Evolutionary conservation across 495 filamentous ascomycete species (phyloP), one percentile per base, ranked within the genome.

Genomic region (Bacidia rubella): DNA sequence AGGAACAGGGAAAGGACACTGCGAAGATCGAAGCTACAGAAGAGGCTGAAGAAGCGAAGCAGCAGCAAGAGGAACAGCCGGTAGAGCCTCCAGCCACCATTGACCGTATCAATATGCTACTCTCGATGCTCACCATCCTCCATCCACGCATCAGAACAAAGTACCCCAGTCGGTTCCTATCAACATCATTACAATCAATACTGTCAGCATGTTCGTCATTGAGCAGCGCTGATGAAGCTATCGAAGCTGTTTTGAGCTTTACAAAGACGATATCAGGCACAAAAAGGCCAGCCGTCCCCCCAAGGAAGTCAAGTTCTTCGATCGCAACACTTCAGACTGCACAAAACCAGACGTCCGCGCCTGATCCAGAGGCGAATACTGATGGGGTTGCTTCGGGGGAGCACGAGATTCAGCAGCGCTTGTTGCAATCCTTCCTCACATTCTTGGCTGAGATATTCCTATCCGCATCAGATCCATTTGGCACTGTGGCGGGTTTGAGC

Each of bases 111-210:
- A 80, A 83, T 55, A 75, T 79, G 9, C 73, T 98, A 2, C 65
- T 94, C 27, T 77, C 78, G 20, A 83, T 96, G 73, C 80, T 98
- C 1, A 78, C 80, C 2, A 82, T 85, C n/a, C 75, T 96, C 7
- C 92, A 95, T 64, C 75, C 75, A 15, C 81, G 92, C 41, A 90
- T 98, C 64, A 81, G 85, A 63, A 92, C 92, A 2, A 90, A 89
- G 67, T 84, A 83, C 52, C 92, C 92, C 1, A 93, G 87, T 52
- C 83, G 90, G 17, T 98, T 98, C 65, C 74, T 98, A 26, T 86
- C 86, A n/a, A 86, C 86, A 1, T 87, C 87, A 26, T 75, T 97
- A 15, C 82, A 86, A 54, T 85, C 87, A 11, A 77, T 87, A 11
- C 70, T 86, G 17, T 72, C 77, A 27, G 76, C 83, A 3, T 94